A percentile compares a stretch with the other conserved stretches of the same genome.
Conservation (phyloP, 2,329 filamentous ascomycete species). For the Coniochaeta prunicola region DNA sequence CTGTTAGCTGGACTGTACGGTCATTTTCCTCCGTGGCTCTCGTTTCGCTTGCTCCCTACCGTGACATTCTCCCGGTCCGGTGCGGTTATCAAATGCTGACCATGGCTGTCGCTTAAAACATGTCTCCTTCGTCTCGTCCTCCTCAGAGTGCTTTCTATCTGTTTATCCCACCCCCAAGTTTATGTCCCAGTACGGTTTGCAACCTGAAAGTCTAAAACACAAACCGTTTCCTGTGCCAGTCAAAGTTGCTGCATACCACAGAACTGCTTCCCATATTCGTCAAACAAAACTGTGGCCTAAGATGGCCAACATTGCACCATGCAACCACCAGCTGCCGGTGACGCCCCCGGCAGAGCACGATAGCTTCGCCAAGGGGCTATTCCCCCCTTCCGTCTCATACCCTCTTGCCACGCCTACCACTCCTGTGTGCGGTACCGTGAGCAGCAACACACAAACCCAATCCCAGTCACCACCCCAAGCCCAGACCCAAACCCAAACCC, state of each 20-base stretch:
- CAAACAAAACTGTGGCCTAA: neutral
- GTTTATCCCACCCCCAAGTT: neutral
- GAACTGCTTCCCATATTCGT: neutral
- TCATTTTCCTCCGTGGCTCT: neutral
- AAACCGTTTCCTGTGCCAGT: neutral
- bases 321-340: slow-evolving; percentile 25
- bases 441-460: slow-evolving; percentile 4
- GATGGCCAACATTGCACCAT: slow-evolving; percentile 20
- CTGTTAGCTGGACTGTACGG: neutral
- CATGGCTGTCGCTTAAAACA: neutral
- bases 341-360: slow-evolving; percentile 31
- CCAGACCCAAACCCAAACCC: neutral
- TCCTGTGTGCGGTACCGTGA: neutral
- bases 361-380: slow-evolving; percentile 19
- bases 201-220: neutral
- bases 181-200: neutral
- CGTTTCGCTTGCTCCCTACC: neutral
- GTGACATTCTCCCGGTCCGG: neutral
- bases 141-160: neutral
- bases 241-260: neutral
- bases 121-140: neutral
- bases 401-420: neutral
- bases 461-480: slow-evolving; percentile 4
- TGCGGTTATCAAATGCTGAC: neutral
- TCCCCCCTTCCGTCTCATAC: slow-evolving; percentile 7